phyloP scores from a whole-genome alignment of 768 basidiomycete genomes.

The Naganishia antarctica region DNA sequence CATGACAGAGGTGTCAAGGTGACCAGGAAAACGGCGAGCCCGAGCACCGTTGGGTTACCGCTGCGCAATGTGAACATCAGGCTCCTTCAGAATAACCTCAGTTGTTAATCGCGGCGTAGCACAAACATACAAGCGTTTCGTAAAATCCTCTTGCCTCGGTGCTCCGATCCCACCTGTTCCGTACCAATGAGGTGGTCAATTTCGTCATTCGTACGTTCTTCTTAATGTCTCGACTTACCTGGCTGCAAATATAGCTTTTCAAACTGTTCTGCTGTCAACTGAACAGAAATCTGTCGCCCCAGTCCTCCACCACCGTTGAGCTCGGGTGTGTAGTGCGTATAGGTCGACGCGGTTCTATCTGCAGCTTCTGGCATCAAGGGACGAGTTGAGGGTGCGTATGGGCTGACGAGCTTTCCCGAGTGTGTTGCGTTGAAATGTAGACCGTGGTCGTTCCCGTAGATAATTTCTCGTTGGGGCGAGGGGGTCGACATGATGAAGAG shows the following conservation, averaged over 20 bases:
- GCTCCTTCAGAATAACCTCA: not conserved
- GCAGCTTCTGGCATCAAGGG: not conserved
- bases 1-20: constrained; percentile 36
- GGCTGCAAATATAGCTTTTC: constrained; percentile 41
- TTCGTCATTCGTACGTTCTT: not conserved
- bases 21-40: constrained; percentile 37
- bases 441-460: not conserved
- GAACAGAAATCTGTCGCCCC: constrained; percentile 34
- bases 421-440: too few species aligned
- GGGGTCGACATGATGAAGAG: not conserved
- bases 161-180: constrained; percentile 25
- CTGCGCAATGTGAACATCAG: constrained; percentile 12
- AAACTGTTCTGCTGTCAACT: constrained; percentile 38
- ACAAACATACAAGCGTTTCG: constrained; percentile 28
- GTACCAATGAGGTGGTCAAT: not conserved
- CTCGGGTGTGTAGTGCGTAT: not conserved
- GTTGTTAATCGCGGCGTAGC: too few species aligned
- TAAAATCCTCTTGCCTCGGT: constrained; percentile 33
- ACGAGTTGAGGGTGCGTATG: constrained; percentile 3
- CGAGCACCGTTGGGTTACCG: constrained; percentile 36
- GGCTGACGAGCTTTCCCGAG: not conserved
- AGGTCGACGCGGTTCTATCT: not conserved
- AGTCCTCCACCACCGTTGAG: constrained; percentile 32
- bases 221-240: constrained; percentile 25
- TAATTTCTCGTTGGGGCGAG: not conserved